These are phyloP conservation scores for Verticillium alfalfae DNA, from an alignment of 2,329 filamentous ascomycete genomes.

Conservation along the genomic window DNA sequence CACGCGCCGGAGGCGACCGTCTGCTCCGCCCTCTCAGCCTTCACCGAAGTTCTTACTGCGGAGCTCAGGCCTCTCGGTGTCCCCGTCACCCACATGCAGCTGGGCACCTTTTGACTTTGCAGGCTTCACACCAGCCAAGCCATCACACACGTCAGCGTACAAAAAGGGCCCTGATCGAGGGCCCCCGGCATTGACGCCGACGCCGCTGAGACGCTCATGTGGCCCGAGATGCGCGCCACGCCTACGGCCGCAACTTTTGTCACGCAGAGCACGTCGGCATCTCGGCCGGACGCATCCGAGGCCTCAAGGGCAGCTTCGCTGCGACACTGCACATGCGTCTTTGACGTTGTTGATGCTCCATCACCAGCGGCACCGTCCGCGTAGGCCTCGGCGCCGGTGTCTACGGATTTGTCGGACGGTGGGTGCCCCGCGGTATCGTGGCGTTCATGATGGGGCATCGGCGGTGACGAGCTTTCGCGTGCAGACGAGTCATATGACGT, in stretches of 20 bases:
- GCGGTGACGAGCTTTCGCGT: conserved; percentile 47
- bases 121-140: conserved; percentile 49
- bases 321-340: conserved; percentile 80
- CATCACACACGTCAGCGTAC: conserved; percentile 23
- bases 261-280: conserved; percentile 50
- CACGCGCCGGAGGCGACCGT: conserved; percentile 82
- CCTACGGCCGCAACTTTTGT: conserved; percentile 62
- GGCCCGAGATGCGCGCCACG: conserved; percentile 56
- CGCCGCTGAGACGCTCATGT: conserved; percentile 52
- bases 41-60: conserved; percentile 71
- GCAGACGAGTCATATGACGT: conserved; percentile 37
- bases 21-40: conserved; percentile 81
- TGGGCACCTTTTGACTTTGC: conserved; percentile 88
- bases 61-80: conserved; percentile 75
- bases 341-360: conserved; percentile 74
- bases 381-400: conserved; percentile 80
- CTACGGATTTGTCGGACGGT: conserved; percentile 80
- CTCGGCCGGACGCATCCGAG: conserved; percentile 51
- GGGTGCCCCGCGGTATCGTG: conserved; percentile 72
- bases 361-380: conserved; percentile 59
- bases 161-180: conserved; percentile 31
- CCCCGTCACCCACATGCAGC: conserved; percentile 78
- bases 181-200: conserved; percentile 35
- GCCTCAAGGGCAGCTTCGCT: conserved; percentile 65
- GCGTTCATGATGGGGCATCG: conserved; percentile 90